A percentile compares a stretch with the other conserved stretches of the same genome.
Evolutionary conservation across 1,139 yeast genomes (phyloP).

Genomic region (Debaryomyces coudertii): DNA sequence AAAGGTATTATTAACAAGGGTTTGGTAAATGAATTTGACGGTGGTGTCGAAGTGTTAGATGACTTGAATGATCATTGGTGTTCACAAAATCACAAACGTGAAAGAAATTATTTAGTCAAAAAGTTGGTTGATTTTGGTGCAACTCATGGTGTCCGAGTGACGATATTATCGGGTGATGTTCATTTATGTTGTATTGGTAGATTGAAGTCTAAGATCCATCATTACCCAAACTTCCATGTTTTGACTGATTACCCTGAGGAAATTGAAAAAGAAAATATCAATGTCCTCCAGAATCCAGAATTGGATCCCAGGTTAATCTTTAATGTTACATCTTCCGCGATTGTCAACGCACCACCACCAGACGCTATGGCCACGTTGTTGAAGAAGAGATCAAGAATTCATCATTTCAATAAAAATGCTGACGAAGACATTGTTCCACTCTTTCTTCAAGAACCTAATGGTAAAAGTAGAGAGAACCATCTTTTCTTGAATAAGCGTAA

Average conservation of each 20-base stretch:
- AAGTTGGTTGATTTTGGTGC: slow-evolving; percentile 67
- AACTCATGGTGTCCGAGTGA: slow-evolving; percentile 65
- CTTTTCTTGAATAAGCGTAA: slow-evolving; percentile 79
- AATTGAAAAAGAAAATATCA: slow-evolving; percentile 37
- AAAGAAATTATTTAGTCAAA: slow-evolving; percentile 65
- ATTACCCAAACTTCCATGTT: slow-evolving; percentile 34
- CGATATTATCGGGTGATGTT: slow-evolving; percentile 90
- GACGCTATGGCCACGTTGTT: slow-evolving; percentile 74
- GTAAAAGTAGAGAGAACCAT: slow-evolving; percentile 52
- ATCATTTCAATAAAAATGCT: slow-evolving; percentile 62
- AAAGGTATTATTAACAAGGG: slow-evolving; percentile 69
- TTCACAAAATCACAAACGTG: slow-evolving; percentile 77
- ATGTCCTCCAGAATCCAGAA: slow-evolving; percentile 55
- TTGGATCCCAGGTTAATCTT: slow-evolving; percentile 76
- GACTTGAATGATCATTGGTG: slow-evolving; percentile 98
- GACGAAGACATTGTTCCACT: slow-evolving; percentile 82
- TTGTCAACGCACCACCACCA: slow-evolving; percentile 92
- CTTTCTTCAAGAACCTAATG: slow-evolving; percentile 66
- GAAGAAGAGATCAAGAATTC: slow-evolving; percentile 67
- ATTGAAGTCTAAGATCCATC: slow-evolving; percentile 61
- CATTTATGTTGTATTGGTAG: slow-evolving; percentile 87
- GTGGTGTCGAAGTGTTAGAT: slow-evolving; percentile 85
- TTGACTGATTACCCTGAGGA: slow-evolving; percentile 22
- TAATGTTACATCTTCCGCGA: slow-evolving; percentile 87
- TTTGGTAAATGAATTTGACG: slow-evolving; percentile 86